Conservation (phyloP, 345 rosid species). For the Arabis alpina region DNA sequence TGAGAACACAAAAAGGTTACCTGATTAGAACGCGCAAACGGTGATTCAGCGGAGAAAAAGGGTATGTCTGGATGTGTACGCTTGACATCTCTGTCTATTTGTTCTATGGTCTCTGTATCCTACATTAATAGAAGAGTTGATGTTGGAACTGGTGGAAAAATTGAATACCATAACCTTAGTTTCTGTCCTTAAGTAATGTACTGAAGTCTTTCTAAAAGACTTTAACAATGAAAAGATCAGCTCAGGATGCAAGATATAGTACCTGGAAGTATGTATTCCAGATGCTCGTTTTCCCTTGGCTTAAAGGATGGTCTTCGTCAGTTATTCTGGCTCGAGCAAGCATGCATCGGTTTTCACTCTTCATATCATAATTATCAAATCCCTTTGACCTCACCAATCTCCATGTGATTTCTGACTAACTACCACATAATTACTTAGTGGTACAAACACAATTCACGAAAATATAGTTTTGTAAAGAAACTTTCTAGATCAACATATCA, state of each 20-base stretch:
- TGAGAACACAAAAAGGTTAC: slow-evolving; percentile 43
- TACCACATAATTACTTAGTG: slow-evolving; percentile 77
- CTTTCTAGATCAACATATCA: too few relatives aligned
- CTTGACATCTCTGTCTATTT: slow-evolving; percentile 93
- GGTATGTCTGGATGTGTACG: slow-evolving; percentile 98
- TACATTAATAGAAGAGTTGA: slow-evolving; percentile 39
- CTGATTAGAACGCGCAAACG: slow-evolving; percentile 81
- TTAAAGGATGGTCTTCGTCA: slow-evolving; percentile 95
- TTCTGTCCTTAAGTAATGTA: neutral
- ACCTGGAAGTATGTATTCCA: slow-evolving; percentile 99
- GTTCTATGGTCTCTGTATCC: slow-evolving; percentile 92
- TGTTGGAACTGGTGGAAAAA: neutral
- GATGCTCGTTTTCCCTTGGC: slow-evolving; percentile 84
- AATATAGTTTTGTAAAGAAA: slow-evolving; percentile 5
- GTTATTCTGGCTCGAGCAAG: slow-evolving; percentile 80
- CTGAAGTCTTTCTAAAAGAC: slow-evolving; percentile 9
- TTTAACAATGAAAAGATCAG: neutral
- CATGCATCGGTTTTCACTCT: slow-evolving; percentile 62
- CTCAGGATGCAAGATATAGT: slow-evolving; percentile 26
- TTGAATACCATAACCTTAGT: slow-evolving; percentile 18
- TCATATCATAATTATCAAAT: slow-evolving; percentile 53
- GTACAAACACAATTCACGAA: slow-evolving; percentile 36
- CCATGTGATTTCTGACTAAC: slow-evolving; percentile 97
- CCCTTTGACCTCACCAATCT: slow-evolving; percentile 70
- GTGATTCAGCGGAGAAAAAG: slow-evolving; percentile 87